A percentile compares a stretch with the other conserved stretches of the same genome.
phyloP scores from a whole-genome alignment of 2,329 filamentous ascomycete species.

The Didymella lethalis region DNA sequence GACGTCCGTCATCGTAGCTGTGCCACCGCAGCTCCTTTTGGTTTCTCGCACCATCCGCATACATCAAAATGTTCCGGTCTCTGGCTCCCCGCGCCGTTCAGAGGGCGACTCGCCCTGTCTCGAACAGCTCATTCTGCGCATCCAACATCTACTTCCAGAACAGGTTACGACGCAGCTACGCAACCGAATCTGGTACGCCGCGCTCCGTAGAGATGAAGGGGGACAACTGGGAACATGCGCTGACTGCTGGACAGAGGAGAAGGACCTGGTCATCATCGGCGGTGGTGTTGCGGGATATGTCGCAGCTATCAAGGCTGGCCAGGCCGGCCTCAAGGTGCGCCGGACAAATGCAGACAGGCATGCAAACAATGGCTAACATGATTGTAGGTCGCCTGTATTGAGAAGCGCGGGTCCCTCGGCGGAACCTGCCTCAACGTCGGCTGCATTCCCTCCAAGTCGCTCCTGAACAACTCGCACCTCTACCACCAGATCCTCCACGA shows the following conservation, averaged over 20 bases:
- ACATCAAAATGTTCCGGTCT: conserved; percentile 60
- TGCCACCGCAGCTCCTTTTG: conserved; percentile 43
- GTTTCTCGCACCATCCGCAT: conserved; percentile 30
- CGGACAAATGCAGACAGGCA: conserved; percentile 4
- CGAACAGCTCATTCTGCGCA: conserved; percentile 51
- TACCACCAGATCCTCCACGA: conserved; percentile 98
- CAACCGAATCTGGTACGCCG: conserved; percentile 60
- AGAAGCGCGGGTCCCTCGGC: conserved; percentile 94
- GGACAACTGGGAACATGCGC: conserved; percentile 29
- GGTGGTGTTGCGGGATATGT: conserved; percentile 99
- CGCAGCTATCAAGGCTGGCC: conserved; percentile 97
- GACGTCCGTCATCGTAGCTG: conserved; percentile 43
- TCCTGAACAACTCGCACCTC: conserved; percentile 98
- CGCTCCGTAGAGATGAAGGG: conserved; percentile 24
- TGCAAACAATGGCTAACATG: conserved; percentile 16
- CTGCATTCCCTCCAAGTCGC: conserved; percentile 98
- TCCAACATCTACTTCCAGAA: conserved; percentile 58
- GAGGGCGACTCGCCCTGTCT: conserved; percentile 51
- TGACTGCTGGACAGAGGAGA: conserved; percentile 72
- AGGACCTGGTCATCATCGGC: conserved; percentile 96
- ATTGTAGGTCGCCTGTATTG: conserved; percentile 89
- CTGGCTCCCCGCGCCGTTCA: conserved; percentile 60
- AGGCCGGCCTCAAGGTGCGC: conserved; percentile 90
- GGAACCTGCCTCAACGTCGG: conserved; percentile 99
- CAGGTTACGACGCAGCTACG: conserved; percentile 64